Percentiles rank a stretch among this genome's conserved stretches.
Conservation (phyloP, 768 basidiomycete species). For the Rhizopogon salebrosus region DNA sequence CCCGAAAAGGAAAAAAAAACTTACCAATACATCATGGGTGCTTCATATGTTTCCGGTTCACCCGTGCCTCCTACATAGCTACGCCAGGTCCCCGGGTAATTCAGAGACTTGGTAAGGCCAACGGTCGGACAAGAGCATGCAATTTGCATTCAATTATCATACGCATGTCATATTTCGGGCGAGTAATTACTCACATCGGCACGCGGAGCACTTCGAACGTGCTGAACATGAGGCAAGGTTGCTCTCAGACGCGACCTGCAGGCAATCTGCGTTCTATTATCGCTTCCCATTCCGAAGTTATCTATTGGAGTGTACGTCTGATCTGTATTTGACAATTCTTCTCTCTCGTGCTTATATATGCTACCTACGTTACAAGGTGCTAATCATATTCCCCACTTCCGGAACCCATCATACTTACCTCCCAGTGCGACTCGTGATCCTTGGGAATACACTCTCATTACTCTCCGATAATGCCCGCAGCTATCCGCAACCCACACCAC, state of each 20-base stretch:
- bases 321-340: constrained; percentile 20
- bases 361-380: constrained; percentile 10
- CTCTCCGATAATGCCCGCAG: constrained; percentile 22
- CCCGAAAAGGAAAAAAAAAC: no score
- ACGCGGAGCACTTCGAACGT: constrained; percentile 23
- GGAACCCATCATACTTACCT: constrained; percentile 6
- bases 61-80: no score
- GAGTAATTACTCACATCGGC: constrained; percentile 25
- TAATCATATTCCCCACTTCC: constrained; percentile 8
- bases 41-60: no score
- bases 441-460: constrained; percentile 6
- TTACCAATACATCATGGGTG: no score
- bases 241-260: constrained; percentile 12
- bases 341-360: constrained; percentile 24
- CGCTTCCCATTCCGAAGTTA: constrained; percentile 19
- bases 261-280: constrained; percentile 15
- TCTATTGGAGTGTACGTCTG: constrained; percentile 11
- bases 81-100: no score
- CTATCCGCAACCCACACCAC: constrained; percentile 16
- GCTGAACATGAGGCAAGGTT: constrained; percentile 24
- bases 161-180: constrained; percentile 4
- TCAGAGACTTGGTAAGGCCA: no score
- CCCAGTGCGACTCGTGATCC: constrained; percentile 4
- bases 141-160: no score
- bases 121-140: no score